Conservation (phyloP, 202 grass and related monocot species). For the Panicum virgatum region DNA sequence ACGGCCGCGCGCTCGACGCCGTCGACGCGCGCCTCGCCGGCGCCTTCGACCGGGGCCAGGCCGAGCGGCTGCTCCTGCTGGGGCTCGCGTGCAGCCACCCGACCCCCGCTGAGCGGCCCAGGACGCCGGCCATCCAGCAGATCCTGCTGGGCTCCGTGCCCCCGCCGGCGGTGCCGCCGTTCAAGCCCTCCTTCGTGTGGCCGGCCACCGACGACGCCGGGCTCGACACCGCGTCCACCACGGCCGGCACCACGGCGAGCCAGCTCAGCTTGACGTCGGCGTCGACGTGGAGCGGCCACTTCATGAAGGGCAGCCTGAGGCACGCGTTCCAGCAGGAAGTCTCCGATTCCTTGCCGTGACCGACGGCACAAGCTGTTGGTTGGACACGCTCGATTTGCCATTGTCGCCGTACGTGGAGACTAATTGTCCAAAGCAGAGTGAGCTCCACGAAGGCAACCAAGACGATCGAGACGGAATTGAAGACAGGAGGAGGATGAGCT, state of each 20-base stretch:
- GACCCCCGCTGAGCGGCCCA: conserved; percentile 52
- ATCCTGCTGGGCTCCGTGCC: conserved; percentile 50
- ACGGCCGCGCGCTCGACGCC: conserved; percentile 52
- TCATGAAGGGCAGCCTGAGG: background rate
- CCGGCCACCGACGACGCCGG: conserved; percentile 6
- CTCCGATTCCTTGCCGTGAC: conserved; percentile 19
- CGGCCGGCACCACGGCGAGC: conserved; percentile 34
- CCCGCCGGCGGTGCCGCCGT: conserved; percentile 49
- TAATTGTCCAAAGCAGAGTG: conserved; percentile 20
- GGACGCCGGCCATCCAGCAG: conserved; percentile 55
- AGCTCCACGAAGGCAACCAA: background rate
- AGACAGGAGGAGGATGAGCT: background rate
- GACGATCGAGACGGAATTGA: background rate
- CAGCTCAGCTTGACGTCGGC: conserved; percentile 59
- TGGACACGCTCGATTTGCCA: background rate
- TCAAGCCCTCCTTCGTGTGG: conserved; percentile 78
- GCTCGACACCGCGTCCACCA: conserved; percentile 41
- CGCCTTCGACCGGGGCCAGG: conserved; percentile 46
- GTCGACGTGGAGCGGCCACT: conserved; percentile 50
- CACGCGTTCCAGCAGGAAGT: conserved; percentile 1
- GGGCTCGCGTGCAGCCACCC: conserved; percentile 84
- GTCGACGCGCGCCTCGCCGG: conserved; percentile 43
- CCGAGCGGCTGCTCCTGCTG: conserved; percentile 59
- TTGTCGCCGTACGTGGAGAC: background rate
- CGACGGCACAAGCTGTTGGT: background rate